Base-by-base conservation (phyloP, 768 basidiomycete genomes). In the Tricholoma furcatifolium region DNA sequence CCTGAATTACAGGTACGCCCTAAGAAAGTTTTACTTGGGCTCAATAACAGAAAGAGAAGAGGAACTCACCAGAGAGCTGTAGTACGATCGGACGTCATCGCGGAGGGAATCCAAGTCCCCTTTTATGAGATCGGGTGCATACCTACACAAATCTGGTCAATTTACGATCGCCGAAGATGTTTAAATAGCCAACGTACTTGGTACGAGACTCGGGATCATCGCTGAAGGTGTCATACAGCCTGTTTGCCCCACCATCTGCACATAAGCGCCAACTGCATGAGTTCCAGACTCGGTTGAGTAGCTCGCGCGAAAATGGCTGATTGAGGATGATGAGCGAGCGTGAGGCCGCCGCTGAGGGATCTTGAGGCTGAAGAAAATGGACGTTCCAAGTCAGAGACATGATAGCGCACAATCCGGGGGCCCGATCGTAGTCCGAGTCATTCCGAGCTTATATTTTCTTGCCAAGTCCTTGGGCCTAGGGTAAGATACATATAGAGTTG, bases 71-170 rank as follows among this genome's bases (percentile, higher is more conserved):
- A 78, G 73, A 0, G 71, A 65, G 10, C 71, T 65, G 64, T 97
- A 98, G 64, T 81, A 93, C 23, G 65, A 64, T 40, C 74, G 74
- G 6, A 96, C 94, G 41, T 94, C 90, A 2, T 74, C 66, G 10
- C 91, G 77, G 38, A 97, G 64, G 8, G 94, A 98, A 66, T 98
- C 97, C 24, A 98, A 68, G 67, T 99, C 97, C 23, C 96, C 97
- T 67, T 91, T 95, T 63, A 99, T 88, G 18, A 96, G 67, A 65
- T 94, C 80, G 0, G 97, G 97, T 5, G 86, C 64, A 65, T 80
- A 93, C 15, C 90, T 91, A 53, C 35, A 43, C 15, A 11, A 18
- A 46, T n/a, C 12, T 17, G 30, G 15, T 32, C 41, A 21, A 12
- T 27, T 17, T 30, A 24, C 9, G 40, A 24, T 2, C 32, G 44